A percentile compares a stretch with the other conserved stretches of the same genome.
phyloP scores from a whole-genome alignment of 768 basidiomycete species.

The Mycena galopus region DNA sequence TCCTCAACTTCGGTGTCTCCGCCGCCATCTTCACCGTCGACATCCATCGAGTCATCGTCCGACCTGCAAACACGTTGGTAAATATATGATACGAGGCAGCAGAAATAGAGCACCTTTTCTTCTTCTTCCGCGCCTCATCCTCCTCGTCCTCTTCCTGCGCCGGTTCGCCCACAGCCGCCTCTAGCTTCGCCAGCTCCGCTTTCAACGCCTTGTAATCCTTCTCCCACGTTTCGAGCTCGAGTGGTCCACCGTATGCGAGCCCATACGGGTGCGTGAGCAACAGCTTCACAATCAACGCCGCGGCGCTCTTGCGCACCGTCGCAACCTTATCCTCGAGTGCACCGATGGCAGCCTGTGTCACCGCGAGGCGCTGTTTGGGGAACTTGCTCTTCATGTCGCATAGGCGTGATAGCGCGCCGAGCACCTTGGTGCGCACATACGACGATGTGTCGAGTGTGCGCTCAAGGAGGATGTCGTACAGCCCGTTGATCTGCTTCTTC shows the following conservation, averaged over 20 bases:
- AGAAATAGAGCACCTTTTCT: constrained; percentile 35
- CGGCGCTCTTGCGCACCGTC: constrained; percentile 88
- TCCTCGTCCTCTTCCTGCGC: constrained; percentile 60
- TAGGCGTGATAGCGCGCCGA: constrained; percentile 80
- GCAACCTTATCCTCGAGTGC: constrained; percentile 93
- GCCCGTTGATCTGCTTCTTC: constrained; percentile 81
- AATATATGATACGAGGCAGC: too few species aligned
- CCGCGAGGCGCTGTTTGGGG: constrained; percentile 84
- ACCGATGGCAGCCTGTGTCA: constrained; percentile 81
- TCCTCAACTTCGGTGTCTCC: constrained; percentile 47
- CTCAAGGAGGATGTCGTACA: constrained; percentile 88
- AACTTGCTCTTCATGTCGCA: constrained; percentile 85
- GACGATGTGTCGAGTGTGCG: constrained; percentile 90
- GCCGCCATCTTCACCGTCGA: constrained; percentile 61
- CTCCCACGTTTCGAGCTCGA: constrained; percentile 82
- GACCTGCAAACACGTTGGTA: background rate
- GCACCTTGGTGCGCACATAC: constrained; percentile 92
- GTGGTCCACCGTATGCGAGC: constrained; percentile 82
- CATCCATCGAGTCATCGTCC: constrained; percentile 67
- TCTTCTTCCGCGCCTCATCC: constrained; percentile 49
- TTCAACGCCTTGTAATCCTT: constrained; percentile 73
- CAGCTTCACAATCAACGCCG: constrained; percentile 79
- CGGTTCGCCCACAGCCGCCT: constrained; percentile 67
- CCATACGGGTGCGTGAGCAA: constrained; percentile 92
- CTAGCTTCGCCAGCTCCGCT: constrained; percentile 77